Base-by-base conservation (phyloP, 1,139 yeast species). In the Pneumocystis murina region DNA sequence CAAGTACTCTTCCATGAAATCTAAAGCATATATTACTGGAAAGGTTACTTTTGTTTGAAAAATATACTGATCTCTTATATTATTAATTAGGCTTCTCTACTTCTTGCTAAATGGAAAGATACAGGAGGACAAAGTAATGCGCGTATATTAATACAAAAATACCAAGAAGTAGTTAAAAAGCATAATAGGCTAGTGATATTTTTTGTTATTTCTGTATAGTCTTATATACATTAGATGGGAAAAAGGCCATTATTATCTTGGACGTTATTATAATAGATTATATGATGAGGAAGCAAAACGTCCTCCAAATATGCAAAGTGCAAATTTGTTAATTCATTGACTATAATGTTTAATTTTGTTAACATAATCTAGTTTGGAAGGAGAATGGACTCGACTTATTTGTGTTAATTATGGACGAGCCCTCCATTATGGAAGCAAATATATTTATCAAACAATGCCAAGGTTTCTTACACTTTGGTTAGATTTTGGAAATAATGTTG, bases 391-490 rank as follows among this genome's bases (percentile, higher is more conserved):
- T 69, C 80, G 77, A 36, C 81, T 81, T 48, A 84, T 90, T 36
- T 83, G 90, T 7, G 75, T 81, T 7, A 80, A 82, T 64, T 89
- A 87, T 69, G 75, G 86, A 55, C 78, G 82, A 40, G 85, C 96
- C 0, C 80, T 91, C 62, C 82, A 82, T 17, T 80, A 80, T 64
- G 94, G 95, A 0, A 79, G 84, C 7, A 80, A 82, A 61, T 86
- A 83, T 71, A 80, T 88, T 3, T 85, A 85, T 70, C 97, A 94
- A 73, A 87, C 95, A 0, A 75, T 94, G 30, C 98, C 98, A 0
- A 90, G 90, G 71, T 81, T 90, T 35, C 80, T 92, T 6, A 91
- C 97, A 0, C 80, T 90, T 24, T 94, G 98, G 98, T 77, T 94
- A 24, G 97, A 92, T 70, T 87, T 85, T 72, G 87, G 91, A 1